These are phyloP conservation scores for Phytophthora sansomeana DNA, from an alignment of 352 stramenopile genomes.

Conservation along the genomic window DNA sequence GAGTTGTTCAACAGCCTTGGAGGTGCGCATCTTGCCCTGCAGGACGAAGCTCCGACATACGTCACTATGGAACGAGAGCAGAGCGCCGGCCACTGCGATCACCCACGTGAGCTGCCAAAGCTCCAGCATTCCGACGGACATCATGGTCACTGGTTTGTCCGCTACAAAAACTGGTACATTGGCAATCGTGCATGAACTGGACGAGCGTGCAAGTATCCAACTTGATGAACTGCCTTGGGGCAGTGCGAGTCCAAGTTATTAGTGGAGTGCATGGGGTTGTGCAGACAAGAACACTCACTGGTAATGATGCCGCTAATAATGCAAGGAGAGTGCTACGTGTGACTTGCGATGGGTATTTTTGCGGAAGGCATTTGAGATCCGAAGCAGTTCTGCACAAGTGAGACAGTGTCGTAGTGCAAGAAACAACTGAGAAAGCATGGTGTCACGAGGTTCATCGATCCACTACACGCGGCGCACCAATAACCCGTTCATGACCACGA, in stretches of 20 bases:
- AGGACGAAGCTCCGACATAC: conserved; percentile 53
- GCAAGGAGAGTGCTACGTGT: background rate
- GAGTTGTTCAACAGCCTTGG: conserved; percentile 32
- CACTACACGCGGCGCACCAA: conserved; percentile 73
- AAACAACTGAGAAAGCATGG: conserved; percentile 40
- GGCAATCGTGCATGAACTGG: conserved; percentile 24
- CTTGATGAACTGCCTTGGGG: too few species aligned
- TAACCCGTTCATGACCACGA: conserved; percentile 90
- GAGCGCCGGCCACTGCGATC: conserved; percentile 34
- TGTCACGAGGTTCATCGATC: conserved; percentile 78
- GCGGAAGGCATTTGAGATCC: conserved; percentile 13
- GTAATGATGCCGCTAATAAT: conserved; percentile 24
- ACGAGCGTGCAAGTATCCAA: background rate
- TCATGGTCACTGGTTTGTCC: conserved; percentile 3
- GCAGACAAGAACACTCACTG: conserved; percentile 21
- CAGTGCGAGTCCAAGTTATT: too few species aligned
- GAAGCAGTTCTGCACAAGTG: conserved; percentile 4
- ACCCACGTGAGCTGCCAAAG: conserved; percentile 47
- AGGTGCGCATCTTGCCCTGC: conserved; percentile 51
- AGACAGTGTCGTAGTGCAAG: background rate
- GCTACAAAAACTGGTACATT: conserved; percentile 10
- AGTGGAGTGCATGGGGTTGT: background rate
- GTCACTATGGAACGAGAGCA: conserved; percentile 45
- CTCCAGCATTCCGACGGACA: conserved; percentile 28
- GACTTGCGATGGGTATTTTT: conserved; percentile 17